A percentile compares a stretch with the other conserved stretches of the same genome.
These are phyloP conservation scores for Sanguinoderma infundibulare DNA, from an alignment of 1,284 basidiomycete species.

Conservation along the genomic window DNA sequence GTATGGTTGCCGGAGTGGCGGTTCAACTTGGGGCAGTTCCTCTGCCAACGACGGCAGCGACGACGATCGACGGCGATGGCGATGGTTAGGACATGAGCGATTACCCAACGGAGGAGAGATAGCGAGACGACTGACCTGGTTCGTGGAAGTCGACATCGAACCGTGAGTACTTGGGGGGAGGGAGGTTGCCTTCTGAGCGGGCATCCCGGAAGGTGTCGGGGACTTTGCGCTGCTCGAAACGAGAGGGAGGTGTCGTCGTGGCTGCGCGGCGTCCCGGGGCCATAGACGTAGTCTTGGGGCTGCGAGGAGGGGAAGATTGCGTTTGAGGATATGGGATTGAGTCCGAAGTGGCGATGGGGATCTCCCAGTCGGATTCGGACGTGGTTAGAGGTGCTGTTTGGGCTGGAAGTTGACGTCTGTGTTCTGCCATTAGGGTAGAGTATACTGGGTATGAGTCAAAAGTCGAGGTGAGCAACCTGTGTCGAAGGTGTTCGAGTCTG, in stretches of 20 bases:
- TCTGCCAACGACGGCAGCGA: background rate
- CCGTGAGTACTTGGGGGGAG: background rate
- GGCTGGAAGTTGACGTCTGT: background rate
- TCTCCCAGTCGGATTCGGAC: background rate
- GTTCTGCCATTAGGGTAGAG: background rate
- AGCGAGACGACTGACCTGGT: background rate
- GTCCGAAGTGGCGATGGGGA: conserved; percentile 10
- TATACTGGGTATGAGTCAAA: background rate
- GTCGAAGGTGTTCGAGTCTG: no score
- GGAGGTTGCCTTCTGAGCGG: background rate
- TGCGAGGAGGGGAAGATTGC: background rate
- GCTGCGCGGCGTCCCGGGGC: background rate
- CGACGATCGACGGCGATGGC: background rate
- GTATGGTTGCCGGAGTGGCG: no score
- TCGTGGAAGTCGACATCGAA: background rate
- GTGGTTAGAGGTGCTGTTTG: conserved; percentile 2
- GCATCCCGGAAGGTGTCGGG: background rate
- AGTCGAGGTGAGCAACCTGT: no score
- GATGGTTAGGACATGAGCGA: background rate
- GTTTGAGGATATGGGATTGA: background rate
- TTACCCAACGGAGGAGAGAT: background rate
- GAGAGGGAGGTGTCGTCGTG: background rate
- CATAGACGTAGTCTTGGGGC: background rate
- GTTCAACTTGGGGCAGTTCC: background rate
- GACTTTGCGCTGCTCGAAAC: background rate